Conservation (phyloP, 2,329 filamentous ascomycete genomes). For the Colletotrichum cereale region DNA sequence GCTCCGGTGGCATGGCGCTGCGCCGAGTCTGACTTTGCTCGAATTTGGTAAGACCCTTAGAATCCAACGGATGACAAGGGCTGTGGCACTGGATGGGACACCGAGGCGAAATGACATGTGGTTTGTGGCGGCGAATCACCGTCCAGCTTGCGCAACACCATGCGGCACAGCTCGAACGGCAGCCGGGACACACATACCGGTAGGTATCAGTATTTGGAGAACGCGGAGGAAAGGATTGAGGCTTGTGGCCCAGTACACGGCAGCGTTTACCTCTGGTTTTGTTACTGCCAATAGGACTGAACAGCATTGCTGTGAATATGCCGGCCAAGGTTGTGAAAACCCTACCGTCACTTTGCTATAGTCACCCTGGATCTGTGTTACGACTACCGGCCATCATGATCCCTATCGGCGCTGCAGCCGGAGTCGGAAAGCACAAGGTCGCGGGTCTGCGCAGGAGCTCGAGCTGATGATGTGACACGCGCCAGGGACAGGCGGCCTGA, state of each 20-base stretch:
- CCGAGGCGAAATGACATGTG: constrained; percentile 15
- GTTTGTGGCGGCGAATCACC: not conserved
- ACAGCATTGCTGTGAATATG: not conserved
- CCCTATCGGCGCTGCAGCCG: not conserved
- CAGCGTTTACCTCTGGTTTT: not conserved
- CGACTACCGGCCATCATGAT: not conserved
- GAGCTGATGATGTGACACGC: not conserved
- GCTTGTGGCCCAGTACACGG: not conserved
- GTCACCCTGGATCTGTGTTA: not conserved
- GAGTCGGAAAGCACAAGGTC: not conserved
- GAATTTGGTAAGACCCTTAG: constrained; percentile 23
- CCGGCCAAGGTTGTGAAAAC: not conserved
- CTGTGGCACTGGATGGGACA: not conserved
- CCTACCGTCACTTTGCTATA: no score
- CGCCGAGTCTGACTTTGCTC: constrained; percentile 16
- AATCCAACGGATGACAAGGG: constrained; percentile 23
- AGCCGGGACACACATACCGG: not conserved
- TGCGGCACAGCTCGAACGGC: not conserved
- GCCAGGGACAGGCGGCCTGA: not conserved
- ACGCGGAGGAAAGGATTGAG: not conserved
- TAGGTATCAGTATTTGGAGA: not conserved
- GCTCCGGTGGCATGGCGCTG: constrained; percentile 21
- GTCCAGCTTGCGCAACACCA: not conserved
- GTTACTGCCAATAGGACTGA: not conserved
- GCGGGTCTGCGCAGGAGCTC: not conserved